Base-by-base conservation (phyloP, 495 filamentous ascomycete species). In the Cercophora newfieldiana region DNA sequence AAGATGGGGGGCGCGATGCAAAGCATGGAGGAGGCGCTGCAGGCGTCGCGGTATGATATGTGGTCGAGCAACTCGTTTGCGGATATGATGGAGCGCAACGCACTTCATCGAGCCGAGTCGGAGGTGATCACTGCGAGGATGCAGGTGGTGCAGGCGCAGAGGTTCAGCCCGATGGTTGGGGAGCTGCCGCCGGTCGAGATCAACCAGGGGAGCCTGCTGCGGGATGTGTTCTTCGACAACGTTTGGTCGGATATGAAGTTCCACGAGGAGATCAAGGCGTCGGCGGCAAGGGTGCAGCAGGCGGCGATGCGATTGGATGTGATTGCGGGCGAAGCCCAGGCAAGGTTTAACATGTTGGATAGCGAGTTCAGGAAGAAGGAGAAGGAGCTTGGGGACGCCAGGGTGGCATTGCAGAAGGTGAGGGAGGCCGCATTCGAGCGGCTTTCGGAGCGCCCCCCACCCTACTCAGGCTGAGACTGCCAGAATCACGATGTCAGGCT, bases 151-250 rank as follows among this genome's bases (percentile, higher is more conserved):
- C 75, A 79, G 47, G 75, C 75, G 1, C 74, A 78, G 68, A 68
- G 69, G 44, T 74, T 79, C 53, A 73, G 78, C 1, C 63, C 62
- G 21, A 66, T 71, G 7, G 75, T 80, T 0, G 31, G 60, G 24
- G 59, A 68, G 8, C 60, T 79, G n/a, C 79, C 80, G 0, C 24
- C 48, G 0, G 64, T 78, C 12, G 49, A 61, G 12, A 79, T 83
- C 55, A 74, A 74, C 1, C 67, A 75, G 19, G 76, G 76, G 8
- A 74, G 71, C 58, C 65, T 82, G 30, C 68, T 82, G 68, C 67
- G 72, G 21, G 80, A 83, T 63, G 67, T 83, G 1, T 67, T 83
- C 26, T 84, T 83, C 61, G 79, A 83, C 67, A 82, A 82, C 53
- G 73, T 83, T 53, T 81, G 81, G 64, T 74, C 72, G 14, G 79